Percentiles rank a stretch among this genome's conserved stretches.
phyloP scores from a whole-genome alignment of 805 yeast genomes.

The Citeromyces nyonsensis region DNA sequence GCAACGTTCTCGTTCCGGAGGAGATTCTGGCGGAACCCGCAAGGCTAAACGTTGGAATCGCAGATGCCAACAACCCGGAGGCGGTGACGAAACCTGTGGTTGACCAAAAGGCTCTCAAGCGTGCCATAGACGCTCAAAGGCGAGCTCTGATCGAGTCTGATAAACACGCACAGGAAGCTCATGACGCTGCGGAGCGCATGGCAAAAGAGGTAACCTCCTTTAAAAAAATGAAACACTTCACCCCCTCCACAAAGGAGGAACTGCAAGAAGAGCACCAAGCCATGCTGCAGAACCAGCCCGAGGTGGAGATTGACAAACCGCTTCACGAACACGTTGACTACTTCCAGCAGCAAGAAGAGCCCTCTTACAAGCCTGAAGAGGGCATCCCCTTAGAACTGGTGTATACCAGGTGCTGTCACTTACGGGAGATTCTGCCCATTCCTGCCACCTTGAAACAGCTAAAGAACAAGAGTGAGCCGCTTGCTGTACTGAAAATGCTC shows the following conservation, averaged over 20 bases:
- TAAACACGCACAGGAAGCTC: constrained; percentile 67
- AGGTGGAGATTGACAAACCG: constrained; percentile 55
- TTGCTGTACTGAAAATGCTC: constrained; percentile 36
- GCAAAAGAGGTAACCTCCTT: constrained; percentile 47
- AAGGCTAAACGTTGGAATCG: constrained; percentile 52
- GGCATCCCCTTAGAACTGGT: constrained; percentile 28
- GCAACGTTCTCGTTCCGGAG: constrained; percentile 46
- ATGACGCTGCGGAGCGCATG: constrained; percentile 50
- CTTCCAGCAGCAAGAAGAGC: constrained; percentile 10
- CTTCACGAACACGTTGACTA: constrained; percentile 27
- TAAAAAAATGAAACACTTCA: constrained; percentile 10
- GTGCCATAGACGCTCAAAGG: constrained; percentile 46
- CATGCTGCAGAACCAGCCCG: constrained; percentile 6
- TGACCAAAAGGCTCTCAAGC: constrained; percentile 29
- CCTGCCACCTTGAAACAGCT: constrained; percentile 38
- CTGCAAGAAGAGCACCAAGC: constrained; percentile 5
- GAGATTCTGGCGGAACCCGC: constrained; percentile 52
- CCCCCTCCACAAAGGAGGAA: constrained; percentile 1
- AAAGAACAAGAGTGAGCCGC: constrained; percentile 31
- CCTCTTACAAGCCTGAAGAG: constrained; percentile 11
- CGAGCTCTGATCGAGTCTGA: constrained; percentile 42
- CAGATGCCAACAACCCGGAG: constrained; percentile 21
- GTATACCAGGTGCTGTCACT: constrained; percentile 32
- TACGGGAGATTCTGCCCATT: constrained; percentile 30
- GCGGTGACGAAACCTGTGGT: constrained; percentile 12